Evolutionary conservation across 768 basidiomycete species (phyloP).

Genomic region (Leccinum obscurum): DNA sequence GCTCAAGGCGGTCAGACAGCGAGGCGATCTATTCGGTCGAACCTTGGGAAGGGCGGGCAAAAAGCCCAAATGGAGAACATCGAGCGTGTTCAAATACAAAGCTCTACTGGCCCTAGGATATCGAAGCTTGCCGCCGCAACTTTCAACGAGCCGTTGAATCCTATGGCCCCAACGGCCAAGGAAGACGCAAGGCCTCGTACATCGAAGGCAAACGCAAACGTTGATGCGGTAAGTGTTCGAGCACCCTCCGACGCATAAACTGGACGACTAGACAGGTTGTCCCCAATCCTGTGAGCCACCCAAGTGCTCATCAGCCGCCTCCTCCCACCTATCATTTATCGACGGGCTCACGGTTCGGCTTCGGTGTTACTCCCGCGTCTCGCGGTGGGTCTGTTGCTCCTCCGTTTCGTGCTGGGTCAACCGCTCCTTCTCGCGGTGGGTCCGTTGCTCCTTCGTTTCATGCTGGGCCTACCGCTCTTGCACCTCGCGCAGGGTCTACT

Average conservation of each 20-base stretch:
- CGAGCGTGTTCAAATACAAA: too few relatives aligned
- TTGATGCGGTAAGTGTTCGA: not conserved
- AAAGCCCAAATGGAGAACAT: too few relatives aligned
- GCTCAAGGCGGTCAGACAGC: too few relatives aligned
- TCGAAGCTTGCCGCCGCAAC: too few relatives aligned
- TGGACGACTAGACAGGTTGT: not conserved
- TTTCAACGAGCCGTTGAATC: too few relatives aligned
- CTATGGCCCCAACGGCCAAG: too few relatives aligned
- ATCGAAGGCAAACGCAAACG: not conserved
- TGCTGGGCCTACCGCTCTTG: not conserved
- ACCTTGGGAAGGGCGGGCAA: too few relatives aligned
- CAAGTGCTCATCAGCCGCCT: not conserved
- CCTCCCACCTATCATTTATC: not conserved
- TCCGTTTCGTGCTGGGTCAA: not conserved
- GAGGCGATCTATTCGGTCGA: too few relatives aligned
- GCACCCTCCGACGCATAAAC: too few relatives aligned
- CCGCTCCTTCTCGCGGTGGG: not conserved
- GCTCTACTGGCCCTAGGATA: too few relatives aligned
- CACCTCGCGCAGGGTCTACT: not conserved
- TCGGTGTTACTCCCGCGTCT: not conserved
- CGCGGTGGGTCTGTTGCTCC: not conserved
- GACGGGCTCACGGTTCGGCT: not conserved
- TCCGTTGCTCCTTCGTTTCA: not conserved
- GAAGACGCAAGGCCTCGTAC: too few relatives aligned
- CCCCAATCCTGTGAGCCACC: not conserved